Evolutionary conservation across 352 stramenopile species (phyloP).

Genomic region (Globisporangium nodosum): DNA sequence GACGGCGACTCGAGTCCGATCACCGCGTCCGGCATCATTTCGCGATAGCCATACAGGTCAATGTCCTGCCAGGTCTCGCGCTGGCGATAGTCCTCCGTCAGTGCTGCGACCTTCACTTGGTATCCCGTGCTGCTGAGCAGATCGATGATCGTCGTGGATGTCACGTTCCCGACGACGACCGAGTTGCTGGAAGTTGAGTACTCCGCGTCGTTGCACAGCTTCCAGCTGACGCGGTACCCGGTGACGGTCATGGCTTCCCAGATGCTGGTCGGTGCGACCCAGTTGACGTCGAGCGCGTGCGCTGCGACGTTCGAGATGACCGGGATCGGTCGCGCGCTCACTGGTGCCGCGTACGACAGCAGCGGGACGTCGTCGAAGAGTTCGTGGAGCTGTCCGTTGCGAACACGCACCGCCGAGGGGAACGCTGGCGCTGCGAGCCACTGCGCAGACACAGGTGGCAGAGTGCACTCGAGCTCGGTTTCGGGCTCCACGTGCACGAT

Average conservation of each 20-base stretch:
- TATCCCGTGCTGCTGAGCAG: constrained; percentile 60
- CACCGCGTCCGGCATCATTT: constrained; percentile 40
- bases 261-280: constrained; percentile 45
- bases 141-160: constrained; percentile 82
- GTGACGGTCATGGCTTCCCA: constrained; percentile 81
- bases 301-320: constrained; percentile 74
- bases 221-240: constrained; percentile 73
- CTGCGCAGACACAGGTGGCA: constrained; percentile 37
- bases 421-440: constrained; percentile 29
- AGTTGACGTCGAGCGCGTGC: constrained; percentile 77
- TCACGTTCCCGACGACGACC: constrained; percentile 85
- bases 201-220: constrained; percentile 22
- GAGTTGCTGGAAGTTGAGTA: constrained; percentile 21
- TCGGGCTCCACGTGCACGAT: constrained; percentile 49
- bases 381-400: constrained; percentile 48
- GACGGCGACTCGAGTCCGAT: constrained; percentile 36
- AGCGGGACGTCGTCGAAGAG: constrained; percentile 53
- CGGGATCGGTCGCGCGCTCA: constrained; percentile 26
- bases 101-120: constrained; percentile 66
- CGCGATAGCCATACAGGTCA: constrained; percentile 84
- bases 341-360: constrained; percentile 59
- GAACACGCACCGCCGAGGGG: constrained; percentile 55
- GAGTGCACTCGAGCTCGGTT: constrained; percentile 64
- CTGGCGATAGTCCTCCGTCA: constrained; percentile 69
- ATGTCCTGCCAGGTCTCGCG: constrained; percentile 46